A percentile compares a stretch with the other conserved stretches of the same genome.
phyloP scores from a whole-genome alignment of 176 grass and related monocot genomes.

The Calamus simplicifolius region DNA sequence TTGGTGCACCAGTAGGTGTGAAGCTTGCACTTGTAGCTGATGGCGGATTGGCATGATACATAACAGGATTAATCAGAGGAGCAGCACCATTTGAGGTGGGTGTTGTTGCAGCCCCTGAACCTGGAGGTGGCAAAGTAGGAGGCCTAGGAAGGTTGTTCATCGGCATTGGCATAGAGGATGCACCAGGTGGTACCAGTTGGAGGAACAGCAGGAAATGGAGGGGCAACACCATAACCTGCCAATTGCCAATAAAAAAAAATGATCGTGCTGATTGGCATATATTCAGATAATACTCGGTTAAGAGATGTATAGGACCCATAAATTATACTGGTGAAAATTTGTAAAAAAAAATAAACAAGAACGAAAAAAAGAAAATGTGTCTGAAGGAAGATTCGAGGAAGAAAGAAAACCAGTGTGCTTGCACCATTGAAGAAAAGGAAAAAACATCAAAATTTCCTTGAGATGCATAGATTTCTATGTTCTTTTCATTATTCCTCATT shows the following conservation, averaged over 20 bases:
- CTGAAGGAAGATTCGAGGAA: no score
- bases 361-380: no score
- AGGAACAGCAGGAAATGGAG: constrained; percentile 3
- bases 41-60: constrained; percentile 44
- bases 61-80: constrained; percentile 12
- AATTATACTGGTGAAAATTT: no score
- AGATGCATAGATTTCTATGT: no score
- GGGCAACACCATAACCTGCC: constrained; percentile 50
- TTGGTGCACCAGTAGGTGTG: constrained; percentile 9
- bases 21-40: constrained; percentile 9
- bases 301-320: no score
- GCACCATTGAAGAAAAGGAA: no score
- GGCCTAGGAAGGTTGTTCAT: constrained; percentile 49
- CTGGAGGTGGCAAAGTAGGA: constrained; percentile 35
- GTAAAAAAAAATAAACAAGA: no score
- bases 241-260: not conserved
- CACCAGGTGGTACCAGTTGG: constrained; percentile 28
- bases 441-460: no score
- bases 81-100: constrained; percentile 29
- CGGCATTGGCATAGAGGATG: constrained; percentile 37
- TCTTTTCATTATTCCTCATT: no score
- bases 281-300: no score
- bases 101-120: constrained; percentile 30
- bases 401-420: no score
- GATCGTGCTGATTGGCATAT: no score